Percentiles rank a stretch among this genome's conserved stretches.
Conservation (phyloP, 2,329 filamentous ascomycete species). For the Colletotrichum aenigma region DNA sequence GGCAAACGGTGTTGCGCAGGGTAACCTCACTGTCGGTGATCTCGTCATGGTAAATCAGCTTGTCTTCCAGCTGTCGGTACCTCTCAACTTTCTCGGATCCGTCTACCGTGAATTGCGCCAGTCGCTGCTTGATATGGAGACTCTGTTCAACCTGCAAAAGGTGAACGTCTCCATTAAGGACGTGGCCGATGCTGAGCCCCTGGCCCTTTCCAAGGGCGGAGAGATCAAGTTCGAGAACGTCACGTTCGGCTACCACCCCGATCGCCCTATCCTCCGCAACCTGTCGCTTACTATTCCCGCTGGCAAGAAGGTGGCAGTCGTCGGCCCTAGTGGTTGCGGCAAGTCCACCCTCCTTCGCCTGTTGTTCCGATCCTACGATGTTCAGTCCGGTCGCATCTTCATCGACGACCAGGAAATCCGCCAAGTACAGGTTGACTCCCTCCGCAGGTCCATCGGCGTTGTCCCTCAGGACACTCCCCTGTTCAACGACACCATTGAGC, state of each 20-base stretch:
- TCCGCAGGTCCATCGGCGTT: constrained; percentile 87
- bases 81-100: constrained; percentile 96
- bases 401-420: constrained; percentile 94
- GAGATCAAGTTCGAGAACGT: constrained; percentile 96
- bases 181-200: constrained; percentile 71
- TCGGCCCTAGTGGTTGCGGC: constrained; percentile 93
- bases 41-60: constrained; percentile 99
- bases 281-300: constrained; percentile 89
- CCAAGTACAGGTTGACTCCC: constrained; percentile 78
- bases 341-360: constrained; percentile 93
- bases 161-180: constrained; percentile 91
- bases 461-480: constrained; percentile 96
- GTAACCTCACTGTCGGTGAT: constrained; percentile 87
- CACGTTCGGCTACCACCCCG: constrained; percentile 87
- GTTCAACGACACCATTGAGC: constrained; percentile 95
- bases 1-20: constrained; percentile 83
- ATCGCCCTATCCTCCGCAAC: constrained; percentile 86
- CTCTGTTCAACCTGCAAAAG: constrained; percentile 95
- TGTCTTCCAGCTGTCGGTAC: constrained; percentile 96
- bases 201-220: constrained; percentile 77
- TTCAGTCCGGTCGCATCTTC: constrained; percentile 81
- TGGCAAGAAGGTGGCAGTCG: constrained; percentile 93
- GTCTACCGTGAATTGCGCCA: constrained; percentile 96
- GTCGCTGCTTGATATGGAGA: constrained; percentile 97
- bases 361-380: constrained; percentile 93